These are phyloP conservation scores for Scalesia atractyloides DNA, from an alignment of 129 eudicot genomes.

Conservation along the genomic window DNA sequence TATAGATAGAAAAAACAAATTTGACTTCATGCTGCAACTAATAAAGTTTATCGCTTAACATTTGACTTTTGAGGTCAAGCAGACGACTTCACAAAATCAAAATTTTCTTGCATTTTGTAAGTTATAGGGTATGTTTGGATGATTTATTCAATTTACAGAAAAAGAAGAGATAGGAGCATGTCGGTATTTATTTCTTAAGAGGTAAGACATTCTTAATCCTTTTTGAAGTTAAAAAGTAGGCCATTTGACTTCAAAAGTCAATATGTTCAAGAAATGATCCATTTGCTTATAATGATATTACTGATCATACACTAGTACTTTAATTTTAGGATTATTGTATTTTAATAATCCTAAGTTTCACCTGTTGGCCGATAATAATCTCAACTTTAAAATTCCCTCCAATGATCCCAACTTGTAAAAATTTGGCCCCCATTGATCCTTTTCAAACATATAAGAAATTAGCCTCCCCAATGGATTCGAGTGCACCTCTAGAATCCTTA, in stretches of 20 bases:
- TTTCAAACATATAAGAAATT: too few relatives aligned
- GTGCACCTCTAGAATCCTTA: too few relatives aligned
- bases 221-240: background rate
- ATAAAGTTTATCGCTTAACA: background rate
- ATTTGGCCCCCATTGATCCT: too few relatives aligned
- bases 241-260: constrained; percentile 19
- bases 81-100: background rate
- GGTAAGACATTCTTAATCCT: background rate
- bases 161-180: background rate
- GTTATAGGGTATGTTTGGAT: background rate
- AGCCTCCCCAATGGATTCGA: too few relatives aligned
- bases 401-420: too few relatives aligned
- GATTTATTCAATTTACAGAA: background rate
- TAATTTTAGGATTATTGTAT: too few relatives aligned
- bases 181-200: background rate
- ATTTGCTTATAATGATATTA: background rate
- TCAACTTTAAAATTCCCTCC: too few relatives aligned
- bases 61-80: constrained; percentile 23
- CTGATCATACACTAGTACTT: background rate
- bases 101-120: background rate
- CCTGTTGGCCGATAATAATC: too few relatives aligned
- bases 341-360: too few relatives aligned
- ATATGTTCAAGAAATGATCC: constrained; percentile 6
- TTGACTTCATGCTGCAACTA: background rate
- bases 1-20: background rate